Conservation (phyloP, 148 eudicot genomes). For the Pouteria glomerata region DNA sequence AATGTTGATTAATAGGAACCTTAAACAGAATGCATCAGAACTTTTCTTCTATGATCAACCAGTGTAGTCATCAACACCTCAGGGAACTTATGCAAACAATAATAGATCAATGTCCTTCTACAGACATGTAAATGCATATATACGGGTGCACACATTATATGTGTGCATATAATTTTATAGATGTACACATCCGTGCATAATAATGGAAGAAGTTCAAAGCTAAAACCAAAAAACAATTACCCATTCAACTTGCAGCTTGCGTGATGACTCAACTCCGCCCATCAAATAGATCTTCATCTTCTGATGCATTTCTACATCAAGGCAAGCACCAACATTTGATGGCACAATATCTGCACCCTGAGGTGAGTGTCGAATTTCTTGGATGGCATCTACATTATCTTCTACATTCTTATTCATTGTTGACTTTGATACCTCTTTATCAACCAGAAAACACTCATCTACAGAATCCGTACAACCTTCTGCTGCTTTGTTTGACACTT, state of each 20-base stretch:
- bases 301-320: conserved; percentile 17
- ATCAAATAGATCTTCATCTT: conserved; percentile 12
- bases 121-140: background rate
- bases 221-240: conserved; percentile 25
- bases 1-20: no score
- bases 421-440: conserved; percentile 3
- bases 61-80: no score
- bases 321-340: conserved; percentile 10
- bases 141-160: background rate
- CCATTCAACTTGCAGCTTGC: conserved; percentile 32
- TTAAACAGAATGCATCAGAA: no score
- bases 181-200: background rate
- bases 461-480: conserved; percentile 11
- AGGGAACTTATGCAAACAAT: background rate
- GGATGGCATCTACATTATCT: conserved; percentile 7
- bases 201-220: background rate
- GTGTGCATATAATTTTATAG: background rate
- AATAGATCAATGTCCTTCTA: conserved; percentile 4
- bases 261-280: conserved; percentile 14
- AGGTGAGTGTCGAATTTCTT: conserved; percentile 11
- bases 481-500: conserved; percentile 9
- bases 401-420: conserved; percentile 10
- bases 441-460: conserved; percentile 7
- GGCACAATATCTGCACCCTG: conserved; percentile 3
- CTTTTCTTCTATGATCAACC: no score